Evolutionary conservation across 768 basidiomycete species (phyloP).

Genomic region (Clavaria fumosa): DNA sequence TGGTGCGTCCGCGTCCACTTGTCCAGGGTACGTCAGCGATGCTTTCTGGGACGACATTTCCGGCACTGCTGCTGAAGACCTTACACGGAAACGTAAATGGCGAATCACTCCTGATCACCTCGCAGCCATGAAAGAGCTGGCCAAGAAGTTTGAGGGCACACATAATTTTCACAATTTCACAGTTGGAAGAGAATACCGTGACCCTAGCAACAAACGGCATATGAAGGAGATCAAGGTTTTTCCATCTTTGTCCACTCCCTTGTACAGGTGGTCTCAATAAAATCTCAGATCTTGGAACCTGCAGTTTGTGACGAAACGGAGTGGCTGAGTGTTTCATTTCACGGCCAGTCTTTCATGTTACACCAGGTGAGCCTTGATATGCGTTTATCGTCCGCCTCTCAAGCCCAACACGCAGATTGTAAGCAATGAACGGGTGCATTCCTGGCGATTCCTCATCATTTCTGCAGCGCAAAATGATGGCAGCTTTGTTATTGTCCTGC

Average conservation of each 20-base stretch:
- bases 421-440: conserved; percentile 8
- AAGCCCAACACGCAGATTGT: conserved; percentile 25
- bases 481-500: conserved; percentile 61
- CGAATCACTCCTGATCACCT: conserved; percentile 41
- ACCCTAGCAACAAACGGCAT: conserved; percentile 67
- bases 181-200: conserved; percentile 69
- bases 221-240: conserved; percentile 78
- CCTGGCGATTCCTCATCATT: not conserved
- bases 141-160: conserved; percentile 63
- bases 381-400: not conserved
- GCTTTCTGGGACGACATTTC: conserved; percentile 48
- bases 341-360: conserved; percentile 98
- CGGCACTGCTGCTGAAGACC: too few relatives aligned
- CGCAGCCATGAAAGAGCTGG: conserved; percentile 36
- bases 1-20: too few relatives aligned
- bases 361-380: conserved; percentile 56
- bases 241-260: not conserved
- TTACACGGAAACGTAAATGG: conserved; percentile 57
- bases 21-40: too few relatives aligned
- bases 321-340: conserved; percentile 87
- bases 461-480: conserved; percentile 91
- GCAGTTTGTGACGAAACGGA: conserved; percentile 81
- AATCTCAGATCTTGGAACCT: conserved; percentile 63
- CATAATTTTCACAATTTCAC: conserved; percentile 99
- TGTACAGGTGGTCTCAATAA: not conserved